phyloP scores from a whole-genome alignment of 2,329 filamentous ascomycete species.

The Paecilomyces sp. region DNA sequence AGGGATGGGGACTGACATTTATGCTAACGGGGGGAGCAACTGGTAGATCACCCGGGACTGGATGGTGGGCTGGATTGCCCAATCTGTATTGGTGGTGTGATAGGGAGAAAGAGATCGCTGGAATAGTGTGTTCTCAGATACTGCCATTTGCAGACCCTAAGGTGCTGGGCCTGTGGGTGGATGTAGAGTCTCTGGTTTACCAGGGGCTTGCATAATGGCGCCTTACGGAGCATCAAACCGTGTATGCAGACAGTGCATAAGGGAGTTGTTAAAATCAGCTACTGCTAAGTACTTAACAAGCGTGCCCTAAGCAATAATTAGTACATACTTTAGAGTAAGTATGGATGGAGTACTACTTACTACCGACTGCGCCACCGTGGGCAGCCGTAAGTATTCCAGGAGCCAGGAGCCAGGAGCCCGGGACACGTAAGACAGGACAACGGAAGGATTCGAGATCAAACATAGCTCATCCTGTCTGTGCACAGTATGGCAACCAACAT shows the following conservation, averaged over 20 bases:
- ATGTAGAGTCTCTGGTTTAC: conserved; percentile 35
- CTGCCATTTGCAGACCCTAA: conserved; percentile 42
- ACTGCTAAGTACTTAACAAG: too few species aligned
- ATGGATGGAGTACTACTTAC: too few species aligned
- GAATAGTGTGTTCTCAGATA: conserved; percentile 46
- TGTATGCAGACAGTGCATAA: background rate
- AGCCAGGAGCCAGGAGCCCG: too few species aligned
- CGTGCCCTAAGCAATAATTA: too few species aligned
- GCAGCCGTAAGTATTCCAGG: too few species aligned
- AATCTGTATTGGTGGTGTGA: conserved; percentile 60
- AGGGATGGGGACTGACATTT: conserved; percentile 44
- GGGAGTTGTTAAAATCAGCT: too few species aligned
- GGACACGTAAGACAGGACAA: too few species aligned
- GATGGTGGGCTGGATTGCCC: conserved; percentile 52
- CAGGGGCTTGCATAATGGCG: conserved; percentile 6
- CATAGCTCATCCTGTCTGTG: background rate
- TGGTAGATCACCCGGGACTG: conserved; percentile 46
- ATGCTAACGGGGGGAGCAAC: conserved; percentile 48
- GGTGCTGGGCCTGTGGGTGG: conserved; percentile 35
- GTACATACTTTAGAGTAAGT: too few species aligned
- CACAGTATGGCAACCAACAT: too few species aligned
- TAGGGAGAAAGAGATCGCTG: conserved; percentile 51
- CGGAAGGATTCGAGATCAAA: background rate
- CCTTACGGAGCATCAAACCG: background rate
- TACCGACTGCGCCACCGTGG: too few species aligned